phyloP scores from a whole-genome alignment of 495 filamentous ascomycete genomes.

The Extremus antarcticus region DNA sequence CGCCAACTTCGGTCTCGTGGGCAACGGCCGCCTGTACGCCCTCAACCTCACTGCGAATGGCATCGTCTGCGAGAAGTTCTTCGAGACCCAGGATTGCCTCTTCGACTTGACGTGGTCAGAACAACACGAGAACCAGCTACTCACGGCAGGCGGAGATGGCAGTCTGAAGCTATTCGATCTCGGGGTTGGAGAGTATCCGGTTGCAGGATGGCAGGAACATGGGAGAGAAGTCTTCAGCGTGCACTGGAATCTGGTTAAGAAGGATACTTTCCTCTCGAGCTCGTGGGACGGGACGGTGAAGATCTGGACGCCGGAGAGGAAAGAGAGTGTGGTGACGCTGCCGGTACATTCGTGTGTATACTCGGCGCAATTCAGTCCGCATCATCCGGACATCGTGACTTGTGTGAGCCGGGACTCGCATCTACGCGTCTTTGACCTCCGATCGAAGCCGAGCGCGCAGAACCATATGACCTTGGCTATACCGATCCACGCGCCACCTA shows the following conservation, averaged over 20 bases:
- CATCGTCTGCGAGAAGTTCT: conserved; percentile 76
- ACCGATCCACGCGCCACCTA: conserved; percentile 58
- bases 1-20: conserved; percentile 91
- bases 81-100: conserved; percentile 91
- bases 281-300: conserved; percentile 94
- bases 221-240: conserved; percentile 83
- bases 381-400: conserved; percentile 65
- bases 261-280: conserved; percentile 74
- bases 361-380: conserved; percentile 68
- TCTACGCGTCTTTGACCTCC: conserved; percentile 78
- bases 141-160: conserved; percentile 79
- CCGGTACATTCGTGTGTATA: conserved; percentile 89
- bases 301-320: conserved; percentile 71
- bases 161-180: conserved; percentile 90
- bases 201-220: conserved; percentile 85
- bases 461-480: conserved; percentile 73
- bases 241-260: conserved; percentile 82
- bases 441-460: conserved; percentile 65
- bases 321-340: conserved; percentile 64
- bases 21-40: conserved; percentile 81
- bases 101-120: conserved; percentile 94
- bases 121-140: conserved; percentile 83
- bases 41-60: conserved; percentile 70
- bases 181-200: conserved; percentile 62
- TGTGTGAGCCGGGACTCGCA: conserved; percentile 76